Percentiles rank a stretch among this genome's conserved stretches.
Conservation (phyloP, 169 alveolate genomes). For the Plasmodium inui region DNA sequence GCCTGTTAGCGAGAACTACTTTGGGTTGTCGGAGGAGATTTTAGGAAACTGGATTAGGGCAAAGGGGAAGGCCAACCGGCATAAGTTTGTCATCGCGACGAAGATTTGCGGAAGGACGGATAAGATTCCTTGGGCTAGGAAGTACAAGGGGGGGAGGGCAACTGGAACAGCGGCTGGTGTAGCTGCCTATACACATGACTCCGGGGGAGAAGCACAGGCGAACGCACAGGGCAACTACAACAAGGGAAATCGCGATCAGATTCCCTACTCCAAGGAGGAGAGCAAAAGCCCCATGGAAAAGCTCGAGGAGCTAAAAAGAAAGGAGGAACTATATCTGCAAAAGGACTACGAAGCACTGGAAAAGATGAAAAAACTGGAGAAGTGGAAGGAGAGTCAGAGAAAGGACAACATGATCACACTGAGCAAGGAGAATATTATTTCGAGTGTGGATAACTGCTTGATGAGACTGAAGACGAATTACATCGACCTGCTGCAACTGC, state of each 20-base stretch:
- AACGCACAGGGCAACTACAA: no score
- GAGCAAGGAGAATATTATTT: conserved; percentile 76
- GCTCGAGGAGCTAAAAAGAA: conserved; percentile 26
- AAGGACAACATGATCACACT: conserved; percentile 71
- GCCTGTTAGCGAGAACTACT: conserved; percentile 81
- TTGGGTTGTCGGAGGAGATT: conserved; percentile 83
- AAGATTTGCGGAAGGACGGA: conserved; percentile 83
- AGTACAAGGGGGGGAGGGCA: neutral
- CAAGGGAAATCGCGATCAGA: neutral
- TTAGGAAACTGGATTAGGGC: conserved; percentile 81
- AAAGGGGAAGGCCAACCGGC: conserved; percentile 77
- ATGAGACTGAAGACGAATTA: conserved; percentile 82
- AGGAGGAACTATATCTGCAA: conserved; percentile 60
- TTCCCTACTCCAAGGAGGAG: neutral
- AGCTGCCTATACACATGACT: neutral
- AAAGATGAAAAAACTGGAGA: conserved; percentile 25
- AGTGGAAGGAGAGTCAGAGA: neutral
- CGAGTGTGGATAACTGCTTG: conserved; percentile 84
- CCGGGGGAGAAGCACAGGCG: no score
- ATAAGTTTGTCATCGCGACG: conserved; percentile 84
- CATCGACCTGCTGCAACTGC: conserved; percentile 87
- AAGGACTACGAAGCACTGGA: conserved; percentile 24
- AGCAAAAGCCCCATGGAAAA: conserved; percentile 16
- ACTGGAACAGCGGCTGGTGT: neutral
- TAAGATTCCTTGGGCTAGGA: conserved; percentile 77